Conservation (phyloP, 192 early-diverging fungal genomes). For the Cladochytrium replicatum region DNA sequence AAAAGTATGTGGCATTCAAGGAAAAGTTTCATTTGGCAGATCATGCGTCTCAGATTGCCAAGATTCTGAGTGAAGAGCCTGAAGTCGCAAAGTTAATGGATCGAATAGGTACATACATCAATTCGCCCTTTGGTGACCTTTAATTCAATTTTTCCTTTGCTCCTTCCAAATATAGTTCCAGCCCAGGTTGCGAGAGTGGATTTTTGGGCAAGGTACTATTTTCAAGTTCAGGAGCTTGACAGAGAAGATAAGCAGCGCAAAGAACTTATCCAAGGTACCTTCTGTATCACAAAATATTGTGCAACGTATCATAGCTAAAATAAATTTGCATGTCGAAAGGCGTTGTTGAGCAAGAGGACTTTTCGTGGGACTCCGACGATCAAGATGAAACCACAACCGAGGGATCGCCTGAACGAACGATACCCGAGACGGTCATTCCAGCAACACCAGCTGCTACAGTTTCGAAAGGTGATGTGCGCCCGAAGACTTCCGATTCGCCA, state of each 20-base stretch:
- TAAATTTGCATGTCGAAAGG: too few species aligned
- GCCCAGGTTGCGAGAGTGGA: conserved; percentile 14
- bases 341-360: conserved; percentile 6
- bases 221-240: conserved; percentile 24
- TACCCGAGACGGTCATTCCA: not conserved
- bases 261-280: conserved; percentile 18
- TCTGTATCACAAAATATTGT: too few species aligned
- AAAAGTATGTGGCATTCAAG: conserved; percentile 10
- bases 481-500: too few species aligned
- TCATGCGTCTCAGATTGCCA: not conserved
- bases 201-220: conserved; percentile 40
- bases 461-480: conserved; percentile 13
- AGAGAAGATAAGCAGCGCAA: conserved; percentile 28
- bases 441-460: conserved; percentile 14
- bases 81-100: conserved; percentile 19
- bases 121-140: conserved; percentile 1
- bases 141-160: conserved; percentile 3
- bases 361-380: conserved; percentile 20
- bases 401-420: not conserved
- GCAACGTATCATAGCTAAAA: too few species aligned
- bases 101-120: conserved; percentile 8
- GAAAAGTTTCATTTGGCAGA: conserved; percentile 10
- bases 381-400: conserved; percentile 12
- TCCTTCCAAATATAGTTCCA: too few species aligned
- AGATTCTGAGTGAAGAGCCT: conserved; percentile 9